These are phyloP conservation scores for Boletus speciosus DNA, from an alignment of 768 basidiomycete genomes.

Conservation along the genomic window DNA sequence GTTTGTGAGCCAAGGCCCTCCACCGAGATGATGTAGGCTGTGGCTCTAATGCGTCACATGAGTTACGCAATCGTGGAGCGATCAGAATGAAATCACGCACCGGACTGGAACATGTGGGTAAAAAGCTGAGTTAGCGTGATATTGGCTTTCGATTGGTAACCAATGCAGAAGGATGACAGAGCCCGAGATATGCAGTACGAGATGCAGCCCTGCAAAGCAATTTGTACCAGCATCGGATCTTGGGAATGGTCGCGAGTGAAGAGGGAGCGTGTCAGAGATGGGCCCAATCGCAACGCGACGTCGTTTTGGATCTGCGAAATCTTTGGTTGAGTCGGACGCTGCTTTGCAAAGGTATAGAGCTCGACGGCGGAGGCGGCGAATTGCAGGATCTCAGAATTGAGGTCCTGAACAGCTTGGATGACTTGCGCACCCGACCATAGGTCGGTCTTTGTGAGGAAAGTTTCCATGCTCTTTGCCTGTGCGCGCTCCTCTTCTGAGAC, in stretches of 20 bases:
- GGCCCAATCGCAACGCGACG: constrained; percentile 60
- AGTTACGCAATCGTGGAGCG: constrained; percentile 9
- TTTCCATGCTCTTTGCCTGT: constrained; percentile 55
- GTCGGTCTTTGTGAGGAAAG: constrained; percentile 72
- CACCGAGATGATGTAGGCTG: constrained; percentile 77
- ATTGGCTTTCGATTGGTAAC: constrained; percentile 68
- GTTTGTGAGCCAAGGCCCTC: constrained; percentile 68
- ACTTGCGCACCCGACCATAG: constrained; percentile 74
- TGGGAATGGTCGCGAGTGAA: constrained; percentile 65
- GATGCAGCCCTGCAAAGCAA: constrained; percentile 71
- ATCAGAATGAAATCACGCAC: constrained; percentile 32
- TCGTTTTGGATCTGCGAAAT: constrained; percentile 54
- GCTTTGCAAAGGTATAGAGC: constrained; percentile 51
- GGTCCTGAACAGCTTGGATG: constrained; percentile 73
- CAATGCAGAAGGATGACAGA: constrained; percentile 68
- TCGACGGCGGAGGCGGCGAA: constrained; percentile 75
- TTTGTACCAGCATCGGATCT: constrained; percentile 73
- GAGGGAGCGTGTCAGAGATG: constrained; percentile 57
- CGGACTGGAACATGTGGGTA: constrained; percentile 51
- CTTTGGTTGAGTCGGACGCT: constrained; percentile 38
- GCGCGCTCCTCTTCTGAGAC: constrained; percentile 53
- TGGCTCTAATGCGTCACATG: constrained; percentile 45
- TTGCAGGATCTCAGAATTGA: constrained; percentile 79
- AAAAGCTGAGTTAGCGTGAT: constrained; percentile 61
- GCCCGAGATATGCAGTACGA: constrained; percentile 64